Evolutionary conservation across 257 asterid genomes (phyloP).

Genomic region (Nicotiana otophora): DNA sequence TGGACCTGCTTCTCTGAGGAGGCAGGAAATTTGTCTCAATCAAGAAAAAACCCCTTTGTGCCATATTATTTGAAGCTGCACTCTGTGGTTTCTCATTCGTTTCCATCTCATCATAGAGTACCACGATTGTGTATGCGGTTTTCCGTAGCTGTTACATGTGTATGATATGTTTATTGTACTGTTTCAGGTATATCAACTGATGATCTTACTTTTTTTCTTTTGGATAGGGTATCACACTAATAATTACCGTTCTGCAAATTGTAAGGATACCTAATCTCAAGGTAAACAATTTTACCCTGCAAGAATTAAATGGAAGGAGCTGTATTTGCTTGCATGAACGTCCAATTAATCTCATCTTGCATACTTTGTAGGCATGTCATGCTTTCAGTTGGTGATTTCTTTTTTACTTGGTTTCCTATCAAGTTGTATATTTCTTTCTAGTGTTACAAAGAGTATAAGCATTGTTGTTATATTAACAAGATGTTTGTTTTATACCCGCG

Average conservation of each 20-base stretch:
- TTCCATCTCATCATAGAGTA: not conserved
- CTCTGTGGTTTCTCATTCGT: not conserved
- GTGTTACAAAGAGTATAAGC: not conserved
- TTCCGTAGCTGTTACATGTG: too few species aligned
- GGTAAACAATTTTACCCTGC: slow-evolving; percentile 36
- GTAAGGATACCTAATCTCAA: slow-evolving; percentile 90
- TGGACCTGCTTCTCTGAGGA: too few species aligned
- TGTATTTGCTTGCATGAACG: not conserved
- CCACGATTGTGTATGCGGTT: not conserved
- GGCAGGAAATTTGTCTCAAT: too few species aligned
- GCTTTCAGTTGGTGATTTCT: not conserved
- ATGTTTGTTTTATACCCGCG: not conserved
- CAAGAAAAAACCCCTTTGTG: not conserved
- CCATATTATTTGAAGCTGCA: not conserved
- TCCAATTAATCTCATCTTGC: slow-evolving; percentile 7
- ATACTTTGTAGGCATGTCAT: not conserved
- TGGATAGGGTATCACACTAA: slow-evolving; percentile 76
- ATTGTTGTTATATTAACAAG: not conserved
- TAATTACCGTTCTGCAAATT: slow-evolving; percentile 87
- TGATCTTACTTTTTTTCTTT: slow-evolving; percentile 14
- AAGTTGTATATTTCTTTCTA: not conserved
- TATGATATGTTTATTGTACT: not conserved
- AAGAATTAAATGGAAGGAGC: slow-evolving; percentile 5
- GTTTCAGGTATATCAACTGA: slow-evolving; percentile 8
- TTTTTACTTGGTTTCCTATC: not conserved